Conservation (phyloP, 1,284 basidiomycete species). For the Moesziomyces sp. region DNA sequence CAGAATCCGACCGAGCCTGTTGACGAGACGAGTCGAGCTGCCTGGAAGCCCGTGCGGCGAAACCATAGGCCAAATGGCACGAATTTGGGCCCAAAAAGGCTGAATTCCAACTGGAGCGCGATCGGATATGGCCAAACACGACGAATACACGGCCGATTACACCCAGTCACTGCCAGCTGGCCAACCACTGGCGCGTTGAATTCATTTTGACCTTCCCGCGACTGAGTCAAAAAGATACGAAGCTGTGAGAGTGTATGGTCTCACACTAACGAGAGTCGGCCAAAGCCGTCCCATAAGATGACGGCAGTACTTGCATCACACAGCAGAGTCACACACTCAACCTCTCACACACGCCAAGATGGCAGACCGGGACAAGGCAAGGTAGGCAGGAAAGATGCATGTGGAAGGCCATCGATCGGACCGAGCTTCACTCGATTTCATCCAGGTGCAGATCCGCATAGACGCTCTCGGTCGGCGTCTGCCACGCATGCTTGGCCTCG, state of each 20-base stretch:
- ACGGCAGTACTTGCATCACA: too few relatives aligned
- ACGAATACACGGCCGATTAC: background rate
- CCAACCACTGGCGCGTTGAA: background rate
- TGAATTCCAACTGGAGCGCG: background rate
- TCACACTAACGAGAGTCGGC: too few relatives aligned
- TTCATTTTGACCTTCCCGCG: background rate
- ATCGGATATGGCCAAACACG: background rate
- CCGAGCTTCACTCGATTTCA: constrained; percentile 22
- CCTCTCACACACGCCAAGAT: too few relatives aligned
- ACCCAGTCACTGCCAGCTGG: too few relatives aligned
- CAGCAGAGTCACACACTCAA: too few relatives aligned
- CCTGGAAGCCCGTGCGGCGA: background rate
- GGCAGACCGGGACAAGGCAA: too few relatives aligned
- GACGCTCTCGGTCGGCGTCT: constrained; percentile 54
- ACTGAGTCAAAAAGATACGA: too few relatives aligned
- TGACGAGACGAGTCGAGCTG: background rate
- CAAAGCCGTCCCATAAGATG: too few relatives aligned
- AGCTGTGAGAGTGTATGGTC: too few relatives aligned
- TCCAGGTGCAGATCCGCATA: constrained; percentile 47
- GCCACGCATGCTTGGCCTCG: constrained; percentile 50
- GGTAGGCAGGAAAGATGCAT: too few relatives aligned
- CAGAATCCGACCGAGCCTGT: background rate
- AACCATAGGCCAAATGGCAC: background rate
- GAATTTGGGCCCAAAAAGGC: background rate
- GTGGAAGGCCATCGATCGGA: background rate